Base-by-base conservation (phyloP, 768 basidiomycete genomes). In the Tubosaeta brunneosetosa region DNA sequence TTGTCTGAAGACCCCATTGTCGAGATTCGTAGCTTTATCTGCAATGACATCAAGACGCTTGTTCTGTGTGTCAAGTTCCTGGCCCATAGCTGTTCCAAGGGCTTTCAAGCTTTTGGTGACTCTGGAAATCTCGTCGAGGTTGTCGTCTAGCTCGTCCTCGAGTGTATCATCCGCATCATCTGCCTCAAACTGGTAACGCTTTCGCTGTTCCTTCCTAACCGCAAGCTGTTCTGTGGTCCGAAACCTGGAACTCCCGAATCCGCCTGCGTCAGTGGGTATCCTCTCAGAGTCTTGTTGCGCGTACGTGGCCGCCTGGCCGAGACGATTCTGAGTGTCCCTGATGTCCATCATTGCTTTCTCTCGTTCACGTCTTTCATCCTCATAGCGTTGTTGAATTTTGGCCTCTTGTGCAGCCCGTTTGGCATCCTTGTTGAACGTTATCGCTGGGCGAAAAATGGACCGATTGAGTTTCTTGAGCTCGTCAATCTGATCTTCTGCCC, bases 391-490 rank as follows among this genome's bases (percentile, higher is more conserved):
- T 68, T 85, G 81, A 22, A 97, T 74, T 65, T 92, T 90, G 29
- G 82, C 81, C 64, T 97, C 93, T 61, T 92, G 84, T 13, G 88
- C 91, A 5, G 82, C 81, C 45, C 93, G 89, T 71, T 97, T 98
- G 16, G 77, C 79, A 34, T 92, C 86, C 70, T 97, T 99, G 76
- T 97, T 95, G 71, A 88, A 95, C 0, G 86, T 85, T 59, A 97
- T 85, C 51, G 83, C 92, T 9, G 91, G 94, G 45, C 86, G 82
- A 77, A 99, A 97, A 67, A 99, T 98, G 36, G 91, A 94, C 32
- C 85, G 82, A 70, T 97, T 97, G 51, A 99, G 83, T 66, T 94
- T 80, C 71, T 93, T 94, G 50, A 99, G 83, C 69, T 98, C 94
- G 55, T 85, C 86, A 5, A 94, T 92, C 68, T 84, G 91, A 73